Evolutionary conservation across 257 asterid species (phyloP).

Genomic region (Orobanche coerulescens): DNA sequence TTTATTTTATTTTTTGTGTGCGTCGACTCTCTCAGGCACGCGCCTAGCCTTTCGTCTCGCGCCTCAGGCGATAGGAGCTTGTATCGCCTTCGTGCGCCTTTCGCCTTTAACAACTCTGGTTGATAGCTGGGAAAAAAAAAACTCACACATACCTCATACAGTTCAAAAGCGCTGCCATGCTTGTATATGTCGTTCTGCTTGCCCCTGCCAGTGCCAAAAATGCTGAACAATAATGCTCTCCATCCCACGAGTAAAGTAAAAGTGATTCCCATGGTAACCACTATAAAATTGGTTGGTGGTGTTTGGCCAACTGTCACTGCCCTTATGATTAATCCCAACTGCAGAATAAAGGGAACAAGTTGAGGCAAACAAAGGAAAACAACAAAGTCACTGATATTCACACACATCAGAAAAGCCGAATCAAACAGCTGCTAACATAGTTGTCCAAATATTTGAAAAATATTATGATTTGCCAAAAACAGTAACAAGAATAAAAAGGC

Average conservation of each 20-base stretch:
- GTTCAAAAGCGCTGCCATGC: slow-evolving; percentile 73
- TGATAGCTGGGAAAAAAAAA: not conserved
- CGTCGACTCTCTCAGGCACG: too few species aligned
- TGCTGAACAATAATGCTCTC: slow-evolving; percentile 53
- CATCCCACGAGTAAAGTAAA: slow-evolving; percentile 70
- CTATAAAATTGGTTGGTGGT: slow-evolving; percentile 57
- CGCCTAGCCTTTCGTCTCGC: too few species aligned
- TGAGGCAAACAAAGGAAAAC: not conserved
- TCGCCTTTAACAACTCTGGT: not conserved
- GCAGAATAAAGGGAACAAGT: slow-evolving; percentile 19
- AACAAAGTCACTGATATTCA: not conserved
- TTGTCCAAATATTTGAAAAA: not conserved
- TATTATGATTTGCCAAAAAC: not conserved
- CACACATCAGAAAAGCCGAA: not conserved
- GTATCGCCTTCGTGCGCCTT: too few species aligned
- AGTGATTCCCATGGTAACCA: slow-evolving; percentile 87
- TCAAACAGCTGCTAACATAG: not conserved
- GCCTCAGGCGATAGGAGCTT: too few species aligned
- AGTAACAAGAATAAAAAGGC: not conserved
- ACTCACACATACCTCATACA: slow-evolving; percentile 47
- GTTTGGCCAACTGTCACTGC: slow-evolving; percentile 49
- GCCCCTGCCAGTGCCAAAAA: slow-evolving; percentile 36
- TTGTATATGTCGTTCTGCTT: slow-evolving; percentile 55
- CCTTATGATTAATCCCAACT: slow-evolving; percentile 72
- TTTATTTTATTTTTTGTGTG: too few species aligned